These are phyloP conservation scores for Wickerhamomyces sp. DNA, from an alignment of 1,139 yeast genomes.

Conservation along the genomic window DNA sequence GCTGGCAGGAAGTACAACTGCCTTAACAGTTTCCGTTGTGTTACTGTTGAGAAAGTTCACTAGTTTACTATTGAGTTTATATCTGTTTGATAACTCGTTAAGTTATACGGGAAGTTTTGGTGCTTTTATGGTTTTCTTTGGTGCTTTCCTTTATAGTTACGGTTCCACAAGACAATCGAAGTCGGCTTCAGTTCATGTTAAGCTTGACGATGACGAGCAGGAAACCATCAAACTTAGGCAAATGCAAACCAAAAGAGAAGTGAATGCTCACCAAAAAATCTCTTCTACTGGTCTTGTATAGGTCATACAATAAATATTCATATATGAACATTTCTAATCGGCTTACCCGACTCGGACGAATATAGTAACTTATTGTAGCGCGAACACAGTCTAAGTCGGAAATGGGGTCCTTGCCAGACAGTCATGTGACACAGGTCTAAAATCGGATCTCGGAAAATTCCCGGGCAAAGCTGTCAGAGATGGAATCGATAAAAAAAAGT, in stretches of 20 bases:
- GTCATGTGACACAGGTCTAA: too few relatives aligned
- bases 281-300: too few relatives aligned
- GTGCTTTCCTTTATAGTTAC: conserved; percentile 44
- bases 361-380: too few relatives aligned
- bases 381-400: too few relatives aligned
- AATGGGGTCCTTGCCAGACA: too few relatives aligned
- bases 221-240: too few relatives aligned
- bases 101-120: conserved; percentile 40
- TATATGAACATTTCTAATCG: too few relatives aligned
- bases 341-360: too few relatives aligned
- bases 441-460: neutral
- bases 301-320: too few relatives aligned
- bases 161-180: conserved; percentile 10
- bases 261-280: too few relatives aligned
- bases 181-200: neutral
- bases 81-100: conserved; percentile 42
- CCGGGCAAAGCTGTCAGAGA: neutral
- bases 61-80: conserved; percentile 51
- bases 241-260: too few relatives aligned
- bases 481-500: conserved; percentile 2
- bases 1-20: conserved; percentile 51
- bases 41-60: conserved; percentile 56
- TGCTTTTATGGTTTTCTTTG: conserved; percentile 44
- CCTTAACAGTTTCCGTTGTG: conserved; percentile 58
- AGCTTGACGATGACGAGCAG: neutral